These are phyloP conservation scores for Mariannaea sp. DNA, from an alignment of 2,329 filamentous ascomycete genomes.

Conservation along the genomic window DNA sequence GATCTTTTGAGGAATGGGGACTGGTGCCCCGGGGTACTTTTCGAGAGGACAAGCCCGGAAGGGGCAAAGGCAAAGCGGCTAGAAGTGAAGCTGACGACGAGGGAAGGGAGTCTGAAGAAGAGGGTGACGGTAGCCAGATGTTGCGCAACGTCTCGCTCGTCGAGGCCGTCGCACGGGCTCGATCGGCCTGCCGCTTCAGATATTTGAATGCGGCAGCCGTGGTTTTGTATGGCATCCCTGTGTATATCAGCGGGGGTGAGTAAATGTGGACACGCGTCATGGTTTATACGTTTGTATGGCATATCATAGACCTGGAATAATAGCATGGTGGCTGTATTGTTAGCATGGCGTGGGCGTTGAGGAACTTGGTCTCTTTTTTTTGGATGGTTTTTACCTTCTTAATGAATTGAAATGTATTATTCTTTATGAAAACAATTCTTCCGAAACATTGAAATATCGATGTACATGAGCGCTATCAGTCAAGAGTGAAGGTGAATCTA, in stretches of 20 bases:
- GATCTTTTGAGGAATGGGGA: constrained; percentile 85
- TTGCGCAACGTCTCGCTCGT: constrained; percentile 63
- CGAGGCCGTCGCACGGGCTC: constrained; percentile 78
- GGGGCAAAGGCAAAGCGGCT: constrained; percentile 34
- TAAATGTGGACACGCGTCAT: constrained; percentile 16
- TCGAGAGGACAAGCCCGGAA: constrained; percentile 41
- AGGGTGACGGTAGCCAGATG: constrained; percentile 35
- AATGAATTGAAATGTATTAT: constrained; percentile 18
- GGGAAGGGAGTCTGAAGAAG: too few species aligned
- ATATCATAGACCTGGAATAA: constrained; percentile 1
- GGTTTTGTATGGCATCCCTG: constrained; percentile 92
- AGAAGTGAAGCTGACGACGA: constrained; percentile 35
- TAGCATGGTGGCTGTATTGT: constrained; percentile 13
- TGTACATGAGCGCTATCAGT: neutral
- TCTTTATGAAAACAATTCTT: neutral
- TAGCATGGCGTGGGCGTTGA: constrained; percentile 30
- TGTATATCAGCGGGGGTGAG: constrained; percentile 65
- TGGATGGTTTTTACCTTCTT: constrained; percentile 15
- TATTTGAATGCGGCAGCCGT: constrained; percentile 94
- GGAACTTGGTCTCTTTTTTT: constrained; percentile 10
- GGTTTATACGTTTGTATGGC: constrained; percentile 7
- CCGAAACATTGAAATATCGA: neutral
- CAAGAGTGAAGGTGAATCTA: neutral
- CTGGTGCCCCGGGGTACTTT: constrained; percentile 60
- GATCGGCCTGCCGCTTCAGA: constrained; percentile 80